Evolutionary conservation across 1,139 yeast species (phyloP).

Genomic region (Saccharomycopsis crataegensis): DNA sequence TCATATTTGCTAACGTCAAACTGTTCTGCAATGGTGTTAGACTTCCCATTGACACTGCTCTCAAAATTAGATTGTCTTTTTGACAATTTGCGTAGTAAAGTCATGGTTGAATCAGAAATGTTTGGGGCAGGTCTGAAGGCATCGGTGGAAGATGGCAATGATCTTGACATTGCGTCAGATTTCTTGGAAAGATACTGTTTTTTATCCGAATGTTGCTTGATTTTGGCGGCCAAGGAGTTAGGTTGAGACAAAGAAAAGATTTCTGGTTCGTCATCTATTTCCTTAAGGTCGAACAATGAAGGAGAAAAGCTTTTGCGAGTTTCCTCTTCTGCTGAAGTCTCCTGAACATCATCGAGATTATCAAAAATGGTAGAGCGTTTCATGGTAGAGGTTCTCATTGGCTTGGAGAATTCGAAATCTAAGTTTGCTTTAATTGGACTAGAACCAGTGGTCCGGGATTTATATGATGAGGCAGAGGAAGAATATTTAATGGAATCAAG

Average conservation of each 20-base stretch:
- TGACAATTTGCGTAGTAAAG: conserved; percentile 9
- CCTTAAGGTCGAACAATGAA: conserved; percentile 5
- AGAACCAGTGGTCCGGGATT: background rate
- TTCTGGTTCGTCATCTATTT: conserved; percentile 7
- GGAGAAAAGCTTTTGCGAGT: conserved; percentile 3
- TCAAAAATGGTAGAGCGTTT: conserved; percentile 13
- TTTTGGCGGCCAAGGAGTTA: conserved; percentile 14
- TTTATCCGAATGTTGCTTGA: conserved; percentile 9
- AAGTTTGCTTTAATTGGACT: background rate
- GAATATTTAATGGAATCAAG: background rate
- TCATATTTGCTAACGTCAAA: conserved; percentile 12
- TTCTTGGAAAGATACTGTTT: conserved; percentile 1
- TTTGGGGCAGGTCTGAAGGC: conserved; percentile 13
- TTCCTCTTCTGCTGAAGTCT: background rate
- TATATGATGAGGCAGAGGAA: background rate
- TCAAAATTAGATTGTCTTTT: conserved; percentile 10
- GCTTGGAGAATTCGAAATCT: background rate
- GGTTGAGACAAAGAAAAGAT: conserved; percentile 19
- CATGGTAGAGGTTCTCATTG: background rate
- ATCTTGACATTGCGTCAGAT: conserved; percentile 5
- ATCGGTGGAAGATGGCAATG: conserved; percentile 12
- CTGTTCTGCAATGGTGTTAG: background rate
- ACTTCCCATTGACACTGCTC: background rate
- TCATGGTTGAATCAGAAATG: conserved; percentile 14
- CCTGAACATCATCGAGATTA: conserved; percentile 10